Conservation (phyloP, 192 early-diverging fungal species). For the Coemansia sp. region DNA sequence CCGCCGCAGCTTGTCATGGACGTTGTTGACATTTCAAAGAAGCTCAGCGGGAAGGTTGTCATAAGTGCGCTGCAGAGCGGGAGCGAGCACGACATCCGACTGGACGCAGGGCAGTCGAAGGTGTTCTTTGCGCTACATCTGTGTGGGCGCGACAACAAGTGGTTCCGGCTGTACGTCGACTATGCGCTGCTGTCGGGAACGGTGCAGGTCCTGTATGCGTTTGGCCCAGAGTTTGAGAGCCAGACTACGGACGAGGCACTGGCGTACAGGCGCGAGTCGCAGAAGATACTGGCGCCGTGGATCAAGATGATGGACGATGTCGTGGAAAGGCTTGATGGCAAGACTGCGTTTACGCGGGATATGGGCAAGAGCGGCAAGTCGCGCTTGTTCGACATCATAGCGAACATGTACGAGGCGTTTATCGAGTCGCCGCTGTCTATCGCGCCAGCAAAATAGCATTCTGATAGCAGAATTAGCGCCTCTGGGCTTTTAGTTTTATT, state of each 20-base stretch:
- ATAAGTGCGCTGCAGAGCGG: constrained; percentile 25
- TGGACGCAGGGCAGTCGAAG: constrained; percentile 18
- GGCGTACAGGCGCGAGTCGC: not conserved
- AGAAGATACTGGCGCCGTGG: constrained; percentile 17
- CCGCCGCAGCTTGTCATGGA: constrained; percentile 54
- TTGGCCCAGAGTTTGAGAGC: not conserved
- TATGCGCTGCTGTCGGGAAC: constrained; percentile 37
- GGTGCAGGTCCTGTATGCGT: constrained; percentile 14
- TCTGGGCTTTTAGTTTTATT: too few species aligned
- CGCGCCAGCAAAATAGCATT: not conserved
- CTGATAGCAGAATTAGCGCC: not conserved
- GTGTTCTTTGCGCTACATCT: constrained; percentile 28
- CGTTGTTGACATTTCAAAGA: constrained; percentile 27
- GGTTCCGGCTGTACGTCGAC: constrained; percentile 21
- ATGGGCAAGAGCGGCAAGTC: constrained; percentile 55
- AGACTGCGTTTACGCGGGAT: constrained; percentile 47
- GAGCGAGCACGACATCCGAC: constrained; percentile 28
- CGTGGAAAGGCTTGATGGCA: constrained; percentile 19
- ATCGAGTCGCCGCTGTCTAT: constrained; percentile 6
- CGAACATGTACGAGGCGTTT: constrained; percentile 10
- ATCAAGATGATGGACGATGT: constrained; percentile 16
- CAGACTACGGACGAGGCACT: constrained; percentile 1
- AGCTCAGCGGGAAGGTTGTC: constrained; percentile 21
- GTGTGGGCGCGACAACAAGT: not conserved
- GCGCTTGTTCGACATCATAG: constrained; percentile 41